Base-by-base conservation (phyloP, 2,329 filamentous ascomycete species). In the Ophiostoma himal-ulmi region DNA sequence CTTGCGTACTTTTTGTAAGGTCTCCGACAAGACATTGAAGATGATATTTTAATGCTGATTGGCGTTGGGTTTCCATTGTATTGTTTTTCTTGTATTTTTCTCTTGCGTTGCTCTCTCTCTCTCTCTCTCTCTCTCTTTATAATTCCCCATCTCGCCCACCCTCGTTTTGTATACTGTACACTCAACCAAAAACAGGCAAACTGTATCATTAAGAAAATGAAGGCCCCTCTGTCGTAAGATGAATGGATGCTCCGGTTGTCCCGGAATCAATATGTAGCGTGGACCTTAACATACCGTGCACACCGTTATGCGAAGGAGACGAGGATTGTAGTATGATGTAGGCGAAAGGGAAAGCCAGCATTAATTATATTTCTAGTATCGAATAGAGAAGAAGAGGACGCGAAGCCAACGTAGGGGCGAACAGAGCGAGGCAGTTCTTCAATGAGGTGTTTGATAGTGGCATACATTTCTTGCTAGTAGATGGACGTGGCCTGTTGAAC, bases 131-230 rank as follows among this genome's bases (percentile, higher is more conserved):
- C 17, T 62, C 5, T 62, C 13, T 62, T 26, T 34, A 62, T 13
- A 62, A 62, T 62, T 62, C 57, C 57, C 57, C 57, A 62, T 62
- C 13, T 62, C 26, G 57, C 26, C 26, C 57, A 62, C 52, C n/a
- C 34, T 62, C 57, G 2, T 34, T 17, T 26, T 62, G 57, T 62
- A 62, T 57, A 26, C 10, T 57, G 14, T 57, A 11, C 17, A 26
- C 14, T 17, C 57, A 17, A 62, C 34, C 10, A 62, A 60, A 60
- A 26, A 17, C 3, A 22, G 52, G n/a, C 52, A 57, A 22, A 26
- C 52, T 65, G 60, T 36, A 39, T 11, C 11, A 65, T 37, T 39
- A 65, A 7, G 34, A 22, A 65, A 11, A 39, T 1, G 22, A 30
- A 34, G 8, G 17, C n/a, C 22, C 52, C n/a, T 57, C n/a, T 26